These are phyloP conservation scores for Exidia glandulosa DNA, from an alignment of 768 basidiomycete species.

Conservation along the genomic window DNA sequence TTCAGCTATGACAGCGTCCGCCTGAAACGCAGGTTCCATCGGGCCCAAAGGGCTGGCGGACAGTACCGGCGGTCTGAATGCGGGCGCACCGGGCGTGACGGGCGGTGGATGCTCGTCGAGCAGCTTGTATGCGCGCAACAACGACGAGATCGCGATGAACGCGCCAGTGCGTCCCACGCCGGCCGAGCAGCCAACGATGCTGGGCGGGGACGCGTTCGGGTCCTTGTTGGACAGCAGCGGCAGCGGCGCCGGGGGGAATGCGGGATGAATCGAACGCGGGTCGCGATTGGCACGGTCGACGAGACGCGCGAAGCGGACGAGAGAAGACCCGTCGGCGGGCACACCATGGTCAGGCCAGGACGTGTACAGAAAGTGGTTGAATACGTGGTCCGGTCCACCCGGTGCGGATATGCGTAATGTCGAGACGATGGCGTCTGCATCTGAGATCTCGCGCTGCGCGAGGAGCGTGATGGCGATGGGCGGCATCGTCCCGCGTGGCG, in stretches of 20 bases:
- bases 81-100: slow-evolving; percentile 9
- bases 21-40: slow-evolving; percentile 33
- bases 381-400: slow-evolving; percentile 22
- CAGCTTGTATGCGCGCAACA: slow-evolving; percentile 52
- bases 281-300: slow-evolving; percentile 54
- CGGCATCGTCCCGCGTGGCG: slow-evolving; percentile 38
- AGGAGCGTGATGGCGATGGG: slow-evolving; percentile 50
- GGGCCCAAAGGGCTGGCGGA: slow-evolving; percentile 45
- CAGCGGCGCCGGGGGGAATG: slow-evolving; percentile 1
- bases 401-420: slow-evolving; percentile 37
- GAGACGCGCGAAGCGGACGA: slow-evolving; percentile 52
- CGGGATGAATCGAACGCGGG: slow-evolving; percentile 18
- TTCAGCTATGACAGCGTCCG: slow-evolving; percentile 57
- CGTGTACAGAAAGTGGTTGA: slow-evolving; percentile 61
- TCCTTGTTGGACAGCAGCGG: background rate
- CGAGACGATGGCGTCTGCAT: slow-evolving; percentile 52
- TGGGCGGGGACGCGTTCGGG: slow-evolving; percentile 55
- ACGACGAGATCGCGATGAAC: slow-evolving; percentile 69
- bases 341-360: slow-evolving; percentile 84
- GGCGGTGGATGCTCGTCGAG: slow-evolving; percentile 19
- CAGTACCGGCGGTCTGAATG: slow-evolving; percentile 8
- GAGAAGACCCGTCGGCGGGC: slow-evolving; percentile 52
- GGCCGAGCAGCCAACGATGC: slow-evolving; percentile 77
- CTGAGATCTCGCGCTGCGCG: slow-evolving; percentile 32
- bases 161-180: slow-evolving; percentile 82